Conservation (phyloP, 2,329 filamentous ascomycete genomes). For the Pseudovirgaria hyperparasitica region DNA sequence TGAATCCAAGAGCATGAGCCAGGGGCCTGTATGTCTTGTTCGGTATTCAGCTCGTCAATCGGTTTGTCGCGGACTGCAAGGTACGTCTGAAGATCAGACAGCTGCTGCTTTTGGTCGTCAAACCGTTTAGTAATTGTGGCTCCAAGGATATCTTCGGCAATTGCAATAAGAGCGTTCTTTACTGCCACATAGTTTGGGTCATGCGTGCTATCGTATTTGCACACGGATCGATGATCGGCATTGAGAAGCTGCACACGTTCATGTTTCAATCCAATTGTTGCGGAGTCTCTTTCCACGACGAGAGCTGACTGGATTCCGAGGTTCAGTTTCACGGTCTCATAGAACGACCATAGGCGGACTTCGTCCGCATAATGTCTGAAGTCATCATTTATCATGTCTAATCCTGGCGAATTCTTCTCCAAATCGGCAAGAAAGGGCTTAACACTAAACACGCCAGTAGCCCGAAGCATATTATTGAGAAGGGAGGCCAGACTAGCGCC, state of each 20-base stretch:
- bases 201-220: constrained; percentile 10
- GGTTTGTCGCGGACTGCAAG: constrained; percentile 1
- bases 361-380: constrained; percentile 14
- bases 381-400: constrained; percentile 22
- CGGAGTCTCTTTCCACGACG: constrained; percentile 20
- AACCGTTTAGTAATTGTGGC: background rate
- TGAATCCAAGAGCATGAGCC: constrained; percentile 2
- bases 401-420: constrained; percentile 11
- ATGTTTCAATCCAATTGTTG: constrained; percentile 16
- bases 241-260: constrained; percentile 16
- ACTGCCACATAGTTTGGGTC: constrained; percentile 16
- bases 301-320: constrained; percentile 10
- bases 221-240: constrained; percentile 18
- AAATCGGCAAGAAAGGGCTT: constrained; percentile 14
- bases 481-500: constrained; percentile 2
- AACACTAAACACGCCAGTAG: background rate
- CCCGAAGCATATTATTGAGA: constrained; percentile 2
- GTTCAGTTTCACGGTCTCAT: constrained; percentile 16
- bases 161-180: constrained; percentile 8
- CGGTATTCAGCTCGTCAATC: constrained; percentile 1
- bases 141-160: constrained; percentile 1
- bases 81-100: background rate
- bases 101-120: background rate
- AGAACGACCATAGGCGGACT: constrained; percentile 20
- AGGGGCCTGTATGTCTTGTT: constrained; percentile 1